Conservation (phyloP, 1,284 basidiomycete genomes). For the Abortiporus biennis region DNA sequence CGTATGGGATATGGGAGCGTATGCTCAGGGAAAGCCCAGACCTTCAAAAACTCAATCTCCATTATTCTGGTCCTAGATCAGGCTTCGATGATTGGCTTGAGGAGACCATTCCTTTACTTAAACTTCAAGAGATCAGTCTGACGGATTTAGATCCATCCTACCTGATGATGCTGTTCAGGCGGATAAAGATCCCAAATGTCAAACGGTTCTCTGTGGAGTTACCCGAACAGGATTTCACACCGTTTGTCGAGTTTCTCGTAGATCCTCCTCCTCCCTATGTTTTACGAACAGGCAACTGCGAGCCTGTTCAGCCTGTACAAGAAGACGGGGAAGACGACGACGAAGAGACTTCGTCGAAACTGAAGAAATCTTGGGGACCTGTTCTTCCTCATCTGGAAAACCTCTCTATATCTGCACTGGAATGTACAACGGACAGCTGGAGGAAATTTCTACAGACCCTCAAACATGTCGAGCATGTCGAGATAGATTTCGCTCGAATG, state of each 20-base stretch:
- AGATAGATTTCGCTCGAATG: conserved; percentile 40
- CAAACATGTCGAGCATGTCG: conserved; percentile 31
- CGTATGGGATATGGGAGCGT: conserved; percentile 43
- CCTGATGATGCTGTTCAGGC: conserved; percentile 36
- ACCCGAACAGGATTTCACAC: conserved; percentile 40
- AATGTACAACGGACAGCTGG: conserved; percentile 35
- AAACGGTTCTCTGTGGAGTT: conserved; percentile 41
- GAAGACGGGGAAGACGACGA: conserved; percentile 6
- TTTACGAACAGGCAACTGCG: background rate
- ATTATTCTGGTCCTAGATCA: conserved; percentile 49
- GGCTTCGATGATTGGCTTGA: conserved; percentile 28
- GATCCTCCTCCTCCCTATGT: conserved; percentile 12
- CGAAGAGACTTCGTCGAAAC: background rate
- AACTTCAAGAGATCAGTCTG: conserved; percentile 39
- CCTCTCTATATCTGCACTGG: conserved; percentile 39
- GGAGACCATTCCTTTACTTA: conserved; percentile 29
- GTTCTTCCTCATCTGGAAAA: conserved; percentile 32
- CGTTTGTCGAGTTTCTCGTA: conserved; percentile 36
- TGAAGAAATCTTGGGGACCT: conserved; percentile 10
- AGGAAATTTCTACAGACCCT: conserved; percentile 30
- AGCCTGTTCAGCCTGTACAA: background rate
- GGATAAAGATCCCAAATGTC: conserved; percentile 38
- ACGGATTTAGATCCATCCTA: conserved; percentile 50
- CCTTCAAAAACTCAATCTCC: conserved; percentile 41
- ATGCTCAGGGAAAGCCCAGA: conserved; percentile 43